phyloP scores from a whole-genome alignment of 805 yeast genomes.

The Kregervanrija delftensis region DNA sequence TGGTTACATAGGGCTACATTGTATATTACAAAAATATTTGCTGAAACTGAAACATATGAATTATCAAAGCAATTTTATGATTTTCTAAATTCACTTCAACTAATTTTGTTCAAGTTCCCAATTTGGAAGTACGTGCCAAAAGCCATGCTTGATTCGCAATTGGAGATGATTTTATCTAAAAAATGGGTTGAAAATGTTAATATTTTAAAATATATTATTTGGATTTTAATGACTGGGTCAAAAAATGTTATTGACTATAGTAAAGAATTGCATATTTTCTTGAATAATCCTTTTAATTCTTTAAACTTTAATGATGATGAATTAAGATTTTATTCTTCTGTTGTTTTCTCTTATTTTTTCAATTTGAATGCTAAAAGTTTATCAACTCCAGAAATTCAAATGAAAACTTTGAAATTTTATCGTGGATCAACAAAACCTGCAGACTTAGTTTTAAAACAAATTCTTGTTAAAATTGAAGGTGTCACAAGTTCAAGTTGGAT shows the following conservation, averaged over 20 bases:
- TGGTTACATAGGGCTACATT: slow-evolving; percentile 58
- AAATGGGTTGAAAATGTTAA: slow-evolving; percentile 37
- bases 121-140: slow-evolving; percentile 37
- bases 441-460: slow-evolving; percentile 54
- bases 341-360: slow-evolving; percentile 45
- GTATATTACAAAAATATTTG: slow-evolving; percentile 56
- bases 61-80: slow-evolving; percentile 23
- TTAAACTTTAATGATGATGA: slow-evolving; percentile 22
- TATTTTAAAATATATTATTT: slow-evolving; percentile 40
- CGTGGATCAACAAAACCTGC: slow-evolving; percentile 55
- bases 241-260: slow-evolving; percentile 34
- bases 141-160: slow-evolving; percentile 50
- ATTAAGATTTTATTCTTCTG: slow-evolving; percentile 36
- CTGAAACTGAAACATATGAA: slow-evolving; percentile 34
- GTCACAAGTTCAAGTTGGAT: slow-evolving; percentile 52
- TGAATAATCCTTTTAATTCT: slow-evolving; percentile 42
- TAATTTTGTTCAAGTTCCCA: slow-evolving; percentile 23
- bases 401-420: slow-evolving; percentile 45
- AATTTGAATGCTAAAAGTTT: slow-evolving; percentile 36
- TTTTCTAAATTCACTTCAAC: slow-evolving; percentile 28
- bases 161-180: slow-evolving; percentile 50
- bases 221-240: slow-evolving; percentile 32
- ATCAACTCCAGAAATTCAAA: slow-evolving; percentile 42
- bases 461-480: slow-evolving; percentile 54
- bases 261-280: slow-evolving; percentile 55